A percentile compares a stretch with the other conserved stretches of the same genome.
These are phyloP conservation scores for Pseudogymnoascus sp. DNA, from an alignment of 2,329 filamentous ascomycete species.

Conservation along the genomic window DNA sequence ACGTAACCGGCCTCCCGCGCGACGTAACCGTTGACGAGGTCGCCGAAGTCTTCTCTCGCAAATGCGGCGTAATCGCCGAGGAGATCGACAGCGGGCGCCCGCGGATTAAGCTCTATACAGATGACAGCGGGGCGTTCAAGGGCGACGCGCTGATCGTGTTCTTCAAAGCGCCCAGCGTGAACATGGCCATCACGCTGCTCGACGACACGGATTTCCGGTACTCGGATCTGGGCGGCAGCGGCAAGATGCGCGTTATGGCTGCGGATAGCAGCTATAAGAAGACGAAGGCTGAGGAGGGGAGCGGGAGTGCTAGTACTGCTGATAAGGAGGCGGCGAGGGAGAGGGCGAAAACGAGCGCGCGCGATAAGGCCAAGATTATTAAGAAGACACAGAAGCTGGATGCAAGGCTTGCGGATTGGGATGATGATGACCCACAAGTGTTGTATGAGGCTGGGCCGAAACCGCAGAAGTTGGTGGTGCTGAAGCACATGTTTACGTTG, in stretches of 20 bases:
- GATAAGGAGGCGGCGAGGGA: conserved; percentile 37
- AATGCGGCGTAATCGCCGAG: conserved; percentile 86
- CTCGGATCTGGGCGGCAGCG: conserved; percentile 38
- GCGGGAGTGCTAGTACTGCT: conserved; percentile 7
- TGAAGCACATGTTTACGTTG: conserved; percentile 90
- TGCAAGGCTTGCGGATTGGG: conserved; percentile 90
- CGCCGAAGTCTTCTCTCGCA: conserved; percentile 69
- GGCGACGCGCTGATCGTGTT: conserved; percentile 90
- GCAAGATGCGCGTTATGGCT: conserved; percentile 69
- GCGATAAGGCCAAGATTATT: conserved; percentile 83
- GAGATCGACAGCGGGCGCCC: conserved; percentile 82
- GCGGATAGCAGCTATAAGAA: conserved; percentile 92
- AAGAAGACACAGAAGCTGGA: conserved; percentile 85
- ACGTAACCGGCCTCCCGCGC: conserved; percentile 76
- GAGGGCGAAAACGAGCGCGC: conserved; percentile 44
- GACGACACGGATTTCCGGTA: conserved; percentile 78
- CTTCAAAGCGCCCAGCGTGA: conserved; percentile 89
- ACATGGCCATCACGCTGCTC: conserved; percentile 70
- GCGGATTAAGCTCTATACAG: conserved; percentile 86
- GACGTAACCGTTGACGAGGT: conserved; percentile 77
- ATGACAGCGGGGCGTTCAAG: conserved; percentile 78
- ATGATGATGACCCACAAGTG: conserved; percentile 68
- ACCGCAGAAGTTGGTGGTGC: conserved; percentile 74
- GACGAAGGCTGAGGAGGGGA: conserved; percentile 50
- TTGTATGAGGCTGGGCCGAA: conserved; percentile 40